Evolutionary conservation across 257 asterid genomes (phyloP).

Genomic region (Nicotiana undulata): DNA sequence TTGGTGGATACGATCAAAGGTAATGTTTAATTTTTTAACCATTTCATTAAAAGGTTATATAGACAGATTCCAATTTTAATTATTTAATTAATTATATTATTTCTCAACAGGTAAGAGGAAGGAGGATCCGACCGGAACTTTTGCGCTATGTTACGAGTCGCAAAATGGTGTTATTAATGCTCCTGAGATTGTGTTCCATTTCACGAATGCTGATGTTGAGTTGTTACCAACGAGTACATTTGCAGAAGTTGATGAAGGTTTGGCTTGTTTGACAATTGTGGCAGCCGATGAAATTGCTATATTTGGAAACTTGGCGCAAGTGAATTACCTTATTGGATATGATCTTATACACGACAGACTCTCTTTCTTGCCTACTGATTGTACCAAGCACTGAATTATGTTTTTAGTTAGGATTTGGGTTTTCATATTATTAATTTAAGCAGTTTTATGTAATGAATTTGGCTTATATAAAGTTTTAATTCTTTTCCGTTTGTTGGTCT

Average conservation of each 20-base stretch:
- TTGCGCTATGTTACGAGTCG: constrained; percentile 27
- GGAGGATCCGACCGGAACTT: background rate
- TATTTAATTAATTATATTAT: background rate
- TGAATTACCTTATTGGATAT: constrained; percentile 39
- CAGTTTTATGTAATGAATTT: background rate
- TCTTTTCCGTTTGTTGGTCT: background rate
- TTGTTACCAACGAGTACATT: constrained; percentile 25
- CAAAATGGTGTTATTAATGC: background rate
- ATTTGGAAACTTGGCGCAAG: constrained; percentile 43
- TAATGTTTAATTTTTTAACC: background rate
- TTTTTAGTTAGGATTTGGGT: background rate
- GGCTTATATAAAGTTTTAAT: background rate
- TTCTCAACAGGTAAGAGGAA: background rate
- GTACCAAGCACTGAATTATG: constrained; percentile 16
- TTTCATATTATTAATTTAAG: background rate
- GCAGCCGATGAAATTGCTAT: constrained; percentile 22
- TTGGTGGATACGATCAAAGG: constrained; percentile 8
- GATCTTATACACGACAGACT: constrained; percentile 32
- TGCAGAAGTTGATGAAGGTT: constrained; percentile 25
- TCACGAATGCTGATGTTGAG: constrained; percentile 37
- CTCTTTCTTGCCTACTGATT: constrained; percentile 33
- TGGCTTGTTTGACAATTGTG: constrained; percentile 30
- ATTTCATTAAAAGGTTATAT: background rate
- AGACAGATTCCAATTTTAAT: background rate
- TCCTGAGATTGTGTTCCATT: constrained; percentile 33